Evolutionary conservation across 78 protist genomes (phyloP), one percentile per base, ranked within the genome.

Genomic region (Dictyostelium brefeldianum): DNA sequence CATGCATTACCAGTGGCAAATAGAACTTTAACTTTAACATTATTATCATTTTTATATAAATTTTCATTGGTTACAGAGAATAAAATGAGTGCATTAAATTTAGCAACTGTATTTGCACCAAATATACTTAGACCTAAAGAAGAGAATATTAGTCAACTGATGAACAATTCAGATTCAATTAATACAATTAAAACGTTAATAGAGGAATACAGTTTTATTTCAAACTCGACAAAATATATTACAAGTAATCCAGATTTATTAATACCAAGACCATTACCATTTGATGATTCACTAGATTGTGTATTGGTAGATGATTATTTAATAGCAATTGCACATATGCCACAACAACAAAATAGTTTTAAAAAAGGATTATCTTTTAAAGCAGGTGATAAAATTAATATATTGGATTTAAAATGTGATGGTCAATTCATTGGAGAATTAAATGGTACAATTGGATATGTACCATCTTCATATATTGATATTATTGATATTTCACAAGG

Each of bases 61-160:
- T 74, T 87, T 9, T 20, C 84, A n/a, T 2, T 2, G 4, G 18
- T 64, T 20, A 53, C 74, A 25, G 20, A 74, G 20, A 87, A 87
- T 53, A 87, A 77, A 64, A 87, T 87, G 92, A 87, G 77, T 2
- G 12, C 92, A 9, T 48, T 51, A 17, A 87, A 87, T 65, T 53
- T 87, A 8, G 82, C 92, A 29, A 81, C 78, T 4, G 92, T 87
- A 3, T 77, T 87, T 14, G 92, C 92, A 11, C 92, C 92, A 43
- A 87, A 87, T 64, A 78, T 87, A 0, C 64, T 87, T 2, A 74
- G 78, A 46, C 92, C 92, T 1, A 64, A 53, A 47, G 25, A 77
- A 15, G 50, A 74, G 27, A 78, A 87, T 77, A 87, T 77, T n/a
- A 48, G 43, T 22, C 69, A 59, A 59, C 25, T 59, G n/a, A 59